A percentile compares a stretch with the other conserved stretches of the same genome.
Conservation (phyloP, 2,329 filamentous ascomycete species). For the Teratosphaeria zuluensis region DNA sequence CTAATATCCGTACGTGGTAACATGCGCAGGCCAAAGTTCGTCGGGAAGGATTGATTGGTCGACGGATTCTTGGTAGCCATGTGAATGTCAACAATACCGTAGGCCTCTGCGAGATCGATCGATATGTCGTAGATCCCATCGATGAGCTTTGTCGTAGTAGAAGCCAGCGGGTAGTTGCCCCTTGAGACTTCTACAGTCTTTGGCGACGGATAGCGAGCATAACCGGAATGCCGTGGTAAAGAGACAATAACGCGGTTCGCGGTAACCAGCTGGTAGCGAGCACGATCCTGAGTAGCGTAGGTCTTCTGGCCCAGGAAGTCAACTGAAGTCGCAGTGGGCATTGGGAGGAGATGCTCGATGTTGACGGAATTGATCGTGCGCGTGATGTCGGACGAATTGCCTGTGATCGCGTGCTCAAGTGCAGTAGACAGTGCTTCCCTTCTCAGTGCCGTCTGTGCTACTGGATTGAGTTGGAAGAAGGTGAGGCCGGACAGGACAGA, state of each 20-base stretch:
- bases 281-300: constrained; percentile 1
- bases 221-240: constrained; percentile 5
- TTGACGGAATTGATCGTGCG: constrained; percentile 18
- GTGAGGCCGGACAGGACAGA: background rate
- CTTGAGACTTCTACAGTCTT: background rate
- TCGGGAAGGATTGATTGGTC: constrained; percentile 11
- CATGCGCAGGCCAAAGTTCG: constrained; percentile 19
- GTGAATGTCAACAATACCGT: constrained; percentile 15
- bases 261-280: constrained; percentile 8
- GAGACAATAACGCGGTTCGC: constrained; percentile 22
- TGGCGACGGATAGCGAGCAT: background rate
- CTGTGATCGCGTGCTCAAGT: constrained; percentile 7
- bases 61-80: constrained; percentile 13
- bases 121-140: constrained; percentile 20
- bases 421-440: constrained; percentile 12
- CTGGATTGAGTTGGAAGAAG: constrained; percentile 3
- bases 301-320: constrained; percentile 5
- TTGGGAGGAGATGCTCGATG: constrained; percentile 19
- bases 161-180: constrained; percentile 8
- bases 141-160: constrained; percentile 15
- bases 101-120: constrained; percentile 16
- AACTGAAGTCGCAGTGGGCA: constrained; percentile 2
- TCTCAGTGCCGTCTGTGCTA: constrained; percentile 1
- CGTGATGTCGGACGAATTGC: constrained; percentile 8
- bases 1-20: constrained; percentile 18